Evolutionary conservation across 495 filamentous ascomycete species (phyloP), one percentile per base, ranked within the genome.

Genomic region (Talaromyces stipitatus): DNA sequence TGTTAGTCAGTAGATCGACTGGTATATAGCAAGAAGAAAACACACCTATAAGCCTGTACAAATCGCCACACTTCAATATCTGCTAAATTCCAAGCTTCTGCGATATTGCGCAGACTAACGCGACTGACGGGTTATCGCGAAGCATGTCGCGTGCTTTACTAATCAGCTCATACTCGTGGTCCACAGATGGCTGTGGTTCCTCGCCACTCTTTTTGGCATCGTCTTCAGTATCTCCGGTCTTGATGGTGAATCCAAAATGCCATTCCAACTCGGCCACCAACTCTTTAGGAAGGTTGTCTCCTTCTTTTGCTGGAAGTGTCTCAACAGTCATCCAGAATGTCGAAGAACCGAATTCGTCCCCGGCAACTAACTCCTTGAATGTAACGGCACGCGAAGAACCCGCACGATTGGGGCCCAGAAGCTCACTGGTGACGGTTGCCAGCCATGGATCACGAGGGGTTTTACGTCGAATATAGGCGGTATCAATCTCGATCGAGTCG

Each of bases 21-120:
- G 45, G 50, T 16, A 36, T 7, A 26, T 54, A 28, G 28, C 20
- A 41, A 20, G 20, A 48, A 47, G 14, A 41, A 30, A 54, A 66
- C 64, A 27, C 46, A 77, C 74, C 72, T 68, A 57, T 75, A 92
- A 0, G 94, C 92, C 61, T 85, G 77, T 8, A 89, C 86, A 63
- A 98, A 97, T 62, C 84, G 82, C 94, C 94, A 98, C 2, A 87
- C 89, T 72, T 98, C 94, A 8, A 89, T 87, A 69, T 96, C 91
- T 4, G 89, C 91, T 61, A 96, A 61, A 69, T 92, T 96, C 94
- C 94, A 98, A 59, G 88, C 87, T 77, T 97, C 94, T 16, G 88
- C 79, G 38, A 85, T 83, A 22, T 78, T 77, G 38, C 79, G 76
- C 27, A 90, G 69, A 47, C 63, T 70, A 50, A 67, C 60, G 10